Evolutionary conservation across 257 asterid genomes (phyloP), one percentile per base, ranked within the genome.

Genomic region (Jacaranda mimosifolia): DNA sequence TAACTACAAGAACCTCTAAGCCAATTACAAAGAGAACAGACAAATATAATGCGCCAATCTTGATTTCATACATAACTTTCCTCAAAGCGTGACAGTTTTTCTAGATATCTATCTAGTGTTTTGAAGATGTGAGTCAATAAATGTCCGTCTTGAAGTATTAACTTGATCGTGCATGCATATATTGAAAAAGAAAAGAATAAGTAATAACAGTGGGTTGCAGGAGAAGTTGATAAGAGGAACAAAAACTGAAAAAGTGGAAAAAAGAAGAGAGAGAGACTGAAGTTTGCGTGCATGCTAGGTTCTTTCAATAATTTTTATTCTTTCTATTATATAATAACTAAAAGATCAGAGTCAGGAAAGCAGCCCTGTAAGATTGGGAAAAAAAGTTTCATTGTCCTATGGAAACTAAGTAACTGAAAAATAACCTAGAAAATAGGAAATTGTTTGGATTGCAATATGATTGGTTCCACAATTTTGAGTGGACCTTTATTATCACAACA

Each of bases 221-320:
- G 2, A 26, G 32, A 26, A 26, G 32, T 26, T 26, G 32, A 26
- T 26, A 26, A 26, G 32, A 26, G 32, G 32, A 26, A 26, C 32
- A 26, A 26, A 26, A 13, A 49, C 4, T 11, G 19, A 15, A 6
- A 3, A 38, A 38, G 45, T 40, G 45, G n/a, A n/a, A n/a, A n/a
- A n/a, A n/a, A n/a, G n/a, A n/a, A n/a, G n/a, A n/a, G n/a, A n/a
- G n/a, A n/a, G n/a, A n/a, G n/a, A n/a, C n/a, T n/a, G n/a, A n/a
- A n/a, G 35, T 56, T 32, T 39, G 56, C 58, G 10, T 17, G 42
- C 32, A 26, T 26, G 32, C 32, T 21, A 58, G 67, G 68, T 72
- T 40, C 57, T 57, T 49, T 11, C 57, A 57, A 26, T 26, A 19
- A 18, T 72, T 57, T 70, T 55, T 12, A 65, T 65, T 65, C 26